Conservation (phyloP, 441 rosid species). For the Populus tomentosa region DNA sequence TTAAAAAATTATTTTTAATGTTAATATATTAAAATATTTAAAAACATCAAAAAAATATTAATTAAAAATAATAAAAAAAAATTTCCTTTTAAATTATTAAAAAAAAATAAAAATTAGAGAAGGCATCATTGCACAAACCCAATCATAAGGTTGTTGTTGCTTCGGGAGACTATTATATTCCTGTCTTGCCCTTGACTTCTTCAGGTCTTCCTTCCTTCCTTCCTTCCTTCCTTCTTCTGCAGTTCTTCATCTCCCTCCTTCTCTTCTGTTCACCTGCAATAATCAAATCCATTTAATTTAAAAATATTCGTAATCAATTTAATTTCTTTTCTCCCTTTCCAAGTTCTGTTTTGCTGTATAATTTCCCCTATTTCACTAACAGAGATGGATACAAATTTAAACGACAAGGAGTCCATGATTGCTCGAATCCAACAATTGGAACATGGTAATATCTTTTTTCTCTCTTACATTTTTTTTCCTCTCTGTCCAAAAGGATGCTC, state of each 20-base stretch:
- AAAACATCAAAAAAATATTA: too few relatives aligned
- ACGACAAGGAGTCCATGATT: conserved; percentile 41
- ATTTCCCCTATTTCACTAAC: conserved; percentile 1
- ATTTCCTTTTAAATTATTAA: too few relatives aligned
- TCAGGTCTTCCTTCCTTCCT: too few relatives aligned
- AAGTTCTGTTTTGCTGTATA: not conserved
- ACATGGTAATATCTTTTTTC: conserved; percentile 39
- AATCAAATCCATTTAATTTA: not conserved
- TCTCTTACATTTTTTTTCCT: not conserved
- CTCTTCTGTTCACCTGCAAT: not conserved
- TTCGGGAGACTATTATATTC: not conserved
- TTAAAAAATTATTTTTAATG: too few relatives aligned
- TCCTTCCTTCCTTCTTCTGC: not conserved
- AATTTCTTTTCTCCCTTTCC: too few relatives aligned
- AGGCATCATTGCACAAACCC: not conserved
- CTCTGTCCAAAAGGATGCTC: not conserved
- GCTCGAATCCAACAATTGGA: conserved; percentile 77
- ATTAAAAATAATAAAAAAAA: too few relatives aligned
- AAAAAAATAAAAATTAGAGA: too few relatives aligned
- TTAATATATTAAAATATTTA: too few relatives aligned
- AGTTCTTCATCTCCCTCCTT: not conserved
- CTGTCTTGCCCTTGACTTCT: not conserved
- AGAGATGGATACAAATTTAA: conserved; percentile 48
- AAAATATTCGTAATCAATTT: too few relatives aligned
- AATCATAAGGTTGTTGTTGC: not conserved